phyloP scores from a whole-genome alignment of 345 rosid species.

The Syzygium aqueum region DNA sequence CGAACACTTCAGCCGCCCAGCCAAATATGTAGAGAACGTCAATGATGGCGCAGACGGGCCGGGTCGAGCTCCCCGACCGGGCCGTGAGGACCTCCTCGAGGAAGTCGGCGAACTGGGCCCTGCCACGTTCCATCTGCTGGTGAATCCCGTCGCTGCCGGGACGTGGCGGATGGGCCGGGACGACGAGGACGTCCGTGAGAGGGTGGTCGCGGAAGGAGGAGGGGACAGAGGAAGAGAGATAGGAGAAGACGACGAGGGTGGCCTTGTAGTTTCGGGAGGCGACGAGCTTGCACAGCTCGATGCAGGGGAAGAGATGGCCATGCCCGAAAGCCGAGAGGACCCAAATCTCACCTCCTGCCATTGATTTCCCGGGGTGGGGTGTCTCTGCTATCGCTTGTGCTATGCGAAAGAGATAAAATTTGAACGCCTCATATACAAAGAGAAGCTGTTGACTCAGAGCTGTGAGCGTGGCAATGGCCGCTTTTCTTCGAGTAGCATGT shows the following conservation, averaged over 20 bases:
- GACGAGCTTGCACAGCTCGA: constrained; percentile 24
- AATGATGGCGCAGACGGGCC: constrained; percentile 25
- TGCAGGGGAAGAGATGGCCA: constrained; percentile 24
- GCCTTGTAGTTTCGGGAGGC: not conserved
- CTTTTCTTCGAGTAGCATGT: not conserved
- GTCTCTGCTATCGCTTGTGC: no score
- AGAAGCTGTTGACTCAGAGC: not conserved
- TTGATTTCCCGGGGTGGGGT: not conserved
- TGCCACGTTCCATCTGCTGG: constrained; percentile 3
- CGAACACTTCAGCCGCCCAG: constrained; percentile 16
- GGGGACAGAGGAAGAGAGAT: constrained; percentile 16
- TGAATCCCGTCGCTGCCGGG: not conserved
- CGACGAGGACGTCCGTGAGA: not conserved
- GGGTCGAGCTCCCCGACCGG: not conserved
- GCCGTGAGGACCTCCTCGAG: constrained; percentile 9
- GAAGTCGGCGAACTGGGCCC: not conserved
- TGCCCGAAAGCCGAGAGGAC: constrained; percentile 17
- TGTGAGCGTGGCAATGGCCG: not conserved
- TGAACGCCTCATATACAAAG: not conserved
- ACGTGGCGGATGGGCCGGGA: not conserved
- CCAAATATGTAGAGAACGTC: constrained; percentile 23
- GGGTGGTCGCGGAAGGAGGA: constrained; percentile 10
- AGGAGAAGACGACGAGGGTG: constrained; percentile 11
- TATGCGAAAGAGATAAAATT: no score
- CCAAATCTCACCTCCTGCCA: not conserved